Percentiles rank a stretch among this genome's conserved stretches.
phyloP scores from a whole-genome alignment of 768 basidiomycete genomes.

The Tricholoma flavovirens region DNA sequence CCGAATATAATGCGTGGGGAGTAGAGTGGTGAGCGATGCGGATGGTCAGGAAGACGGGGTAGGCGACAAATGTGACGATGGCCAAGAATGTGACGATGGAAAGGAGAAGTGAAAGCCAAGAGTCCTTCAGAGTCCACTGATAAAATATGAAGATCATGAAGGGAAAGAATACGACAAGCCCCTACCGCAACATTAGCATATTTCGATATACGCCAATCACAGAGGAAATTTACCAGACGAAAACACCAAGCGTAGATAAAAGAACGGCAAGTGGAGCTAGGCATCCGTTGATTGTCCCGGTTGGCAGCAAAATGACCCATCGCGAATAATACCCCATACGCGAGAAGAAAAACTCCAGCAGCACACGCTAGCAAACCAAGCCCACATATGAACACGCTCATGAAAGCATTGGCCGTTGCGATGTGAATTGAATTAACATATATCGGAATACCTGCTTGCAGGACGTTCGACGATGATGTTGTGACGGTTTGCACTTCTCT shows the following conservation, averaged over 20 bases:
- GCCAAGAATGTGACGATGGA: constrained; percentile 63
- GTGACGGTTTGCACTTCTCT: constrained; percentile 63
- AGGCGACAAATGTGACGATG: constrained; percentile 42
- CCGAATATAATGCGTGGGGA: constrained; percentile 25
- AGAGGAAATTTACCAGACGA: constrained; percentile 50
- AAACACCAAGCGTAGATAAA: constrained; percentile 58
- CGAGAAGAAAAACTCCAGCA: constrained; percentile 43
- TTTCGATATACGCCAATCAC: not conserved
- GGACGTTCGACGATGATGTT: constrained; percentile 51
- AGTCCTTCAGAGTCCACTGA: constrained; percentile 89
- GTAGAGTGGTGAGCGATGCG: constrained; percentile 33
- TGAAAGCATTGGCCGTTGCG: constrained; percentile 82
- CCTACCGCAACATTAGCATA: constrained; percentile 29
- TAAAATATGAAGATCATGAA: constrained; percentile 75
- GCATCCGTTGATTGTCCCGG: constrained; percentile 4
- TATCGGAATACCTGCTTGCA: constrained; percentile 78
- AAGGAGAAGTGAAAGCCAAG: constrained; percentile 78
- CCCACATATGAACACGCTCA: constrained; percentile 75
- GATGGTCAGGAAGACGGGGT: constrained; percentile 44
- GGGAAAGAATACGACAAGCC: constrained; percentile 61
- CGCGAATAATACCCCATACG: constrained; percentile 38
- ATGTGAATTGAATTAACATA: constrained; percentile 75
- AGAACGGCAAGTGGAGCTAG: constrained; percentile 32
- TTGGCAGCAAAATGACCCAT: constrained; percentile 21
- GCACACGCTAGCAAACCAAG: constrained; percentile 66